Percentiles rank a stretch among this genome's conserved stretches.
Evolutionary conservation across 768 basidiomycete genomes (phyloP).

Genomic region (Pleurotus djamor): DNA sequence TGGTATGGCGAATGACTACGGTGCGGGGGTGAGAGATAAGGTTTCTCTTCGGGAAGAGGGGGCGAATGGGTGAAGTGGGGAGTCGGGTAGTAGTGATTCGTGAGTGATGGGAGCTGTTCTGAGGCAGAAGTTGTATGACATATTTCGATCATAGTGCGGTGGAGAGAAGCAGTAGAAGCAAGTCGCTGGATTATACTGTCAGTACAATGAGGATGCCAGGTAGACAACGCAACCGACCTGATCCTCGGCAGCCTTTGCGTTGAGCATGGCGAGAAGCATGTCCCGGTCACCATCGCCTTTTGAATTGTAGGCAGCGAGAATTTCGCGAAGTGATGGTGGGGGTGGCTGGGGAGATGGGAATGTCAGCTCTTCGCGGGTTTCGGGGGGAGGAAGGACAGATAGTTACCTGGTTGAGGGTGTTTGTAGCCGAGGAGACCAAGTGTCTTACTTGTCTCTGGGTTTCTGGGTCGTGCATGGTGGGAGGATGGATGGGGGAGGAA

Average conservation of each 20-base stretch:
- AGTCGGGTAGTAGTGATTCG: constrained; percentile 35
- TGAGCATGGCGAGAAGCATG: constrained; percentile 87
- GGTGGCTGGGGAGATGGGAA: constrained; percentile 47
- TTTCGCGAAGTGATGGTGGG: constrained; percentile 82
- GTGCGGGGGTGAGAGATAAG: constrained; percentile 30
- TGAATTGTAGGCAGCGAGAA: constrained; percentile 79
- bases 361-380: neutral
- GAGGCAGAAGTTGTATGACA: constrained; percentile 33
- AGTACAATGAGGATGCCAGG: constrained; percentile 6
- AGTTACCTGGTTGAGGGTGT: constrained; percentile 39
- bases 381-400: neutral
- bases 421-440: constrained; percentile 33
- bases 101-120: constrained; percentile 13
- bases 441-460: constrained; percentile 22
- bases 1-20: constrained; percentile 39
- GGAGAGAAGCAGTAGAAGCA: constrained; percentile 67
- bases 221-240: constrained; percentile 52
- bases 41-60: constrained; percentile 28
- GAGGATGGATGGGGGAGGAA: neutral
- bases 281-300: constrained; percentile 93
- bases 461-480: constrained; percentile 19
- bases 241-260: constrained; percentile 91
- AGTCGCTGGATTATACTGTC: constrained; percentile 47
- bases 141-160: constrained; percentile 68
- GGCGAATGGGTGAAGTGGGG: constrained; percentile 31